These are phyloP conservation scores for Fusarium buxicola DNA, from an alignment of 2,329 filamentous ascomycete species.

Conservation along the genomic window DNA sequence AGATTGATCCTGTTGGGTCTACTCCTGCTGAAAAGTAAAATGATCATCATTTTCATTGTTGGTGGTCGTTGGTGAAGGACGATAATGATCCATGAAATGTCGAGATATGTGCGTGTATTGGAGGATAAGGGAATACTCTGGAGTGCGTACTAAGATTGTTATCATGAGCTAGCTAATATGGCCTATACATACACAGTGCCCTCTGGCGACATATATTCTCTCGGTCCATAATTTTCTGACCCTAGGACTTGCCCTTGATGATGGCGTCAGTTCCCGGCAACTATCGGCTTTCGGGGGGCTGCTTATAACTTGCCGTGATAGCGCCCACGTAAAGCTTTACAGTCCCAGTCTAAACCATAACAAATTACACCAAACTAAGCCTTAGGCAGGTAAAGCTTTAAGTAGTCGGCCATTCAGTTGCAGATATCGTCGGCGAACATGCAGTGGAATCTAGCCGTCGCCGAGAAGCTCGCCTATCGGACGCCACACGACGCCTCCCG, in stretches of 20 bases:
- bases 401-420: neutral
- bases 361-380: neutral
- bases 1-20: neutral
- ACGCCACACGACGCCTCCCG: neutral
- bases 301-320: neutral
- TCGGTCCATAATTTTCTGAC: too few relatives aligned
- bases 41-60: too few relatives aligned
- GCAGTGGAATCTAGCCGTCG: neutral
- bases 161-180: too few relatives aligned
- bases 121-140: too few relatives aligned
- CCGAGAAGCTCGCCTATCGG: neutral
- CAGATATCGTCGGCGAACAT: neutral
- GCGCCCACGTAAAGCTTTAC: too few relatives aligned
- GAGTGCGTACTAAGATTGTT: too few relatives aligned
- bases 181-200: too few relatives aligned
- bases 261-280: constrained; percentile 58
- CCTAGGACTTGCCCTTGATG: constrained; percentile 65
- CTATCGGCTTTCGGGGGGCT: constrained; percentile 38
- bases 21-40: constrained; percentile 9
- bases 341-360: neutral
- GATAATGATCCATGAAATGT: too few relatives aligned
- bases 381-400: neutral
- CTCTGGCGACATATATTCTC: too few relatives aligned
- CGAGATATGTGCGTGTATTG: too few relatives aligned
- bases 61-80: too few relatives aligned